A percentile compares a stretch with the other conserved stretches of the same genome.
phyloP scores from a whole-genome alignment of 352 stramenopile species.

The Thalassiosira hispida region DNA sequence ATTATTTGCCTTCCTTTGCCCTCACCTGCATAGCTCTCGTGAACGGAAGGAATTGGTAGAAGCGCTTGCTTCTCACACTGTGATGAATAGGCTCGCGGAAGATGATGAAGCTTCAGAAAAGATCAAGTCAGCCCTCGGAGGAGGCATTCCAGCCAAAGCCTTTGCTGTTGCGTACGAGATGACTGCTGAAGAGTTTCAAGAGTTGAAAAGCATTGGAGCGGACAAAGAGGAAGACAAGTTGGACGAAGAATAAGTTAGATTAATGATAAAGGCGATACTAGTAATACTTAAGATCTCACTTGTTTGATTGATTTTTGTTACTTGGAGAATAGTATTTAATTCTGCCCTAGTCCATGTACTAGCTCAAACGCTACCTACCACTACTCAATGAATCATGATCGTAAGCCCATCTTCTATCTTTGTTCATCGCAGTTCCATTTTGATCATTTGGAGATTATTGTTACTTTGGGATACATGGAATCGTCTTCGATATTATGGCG shows the following conservation, averaged over 20 bases:
- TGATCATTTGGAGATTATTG: no score
- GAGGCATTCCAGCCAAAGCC: slow-evolving; percentile 63
- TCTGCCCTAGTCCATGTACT: no score
- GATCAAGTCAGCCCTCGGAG: slow-evolving; percentile 53
- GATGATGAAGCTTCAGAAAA: slow-evolving; percentile 43
- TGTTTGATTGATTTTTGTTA: no score
- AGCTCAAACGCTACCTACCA: no score
- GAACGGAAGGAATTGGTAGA: slow-evolving; percentile 70
- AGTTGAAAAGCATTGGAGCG: slow-evolving; percentile 29
- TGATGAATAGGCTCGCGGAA: slow-evolving; percentile 46
- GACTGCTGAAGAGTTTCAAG: slow-evolving; percentile 38
- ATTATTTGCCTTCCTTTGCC: slow-evolving; percentile 82
- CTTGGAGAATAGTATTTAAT: no score
- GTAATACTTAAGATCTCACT: background rate
- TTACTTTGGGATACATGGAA: no score
- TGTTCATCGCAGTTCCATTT: no score
- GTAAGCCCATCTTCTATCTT: no score
- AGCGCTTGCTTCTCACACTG: slow-evolving; percentile 50
- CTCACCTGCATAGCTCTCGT: slow-evolving; percentile 76
- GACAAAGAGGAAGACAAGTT: slow-evolving; percentile 1
- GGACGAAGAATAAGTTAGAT: slow-evolving; percentile 1
- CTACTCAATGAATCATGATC: no score
- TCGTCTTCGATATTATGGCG: no score
- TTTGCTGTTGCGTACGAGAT: slow-evolving; percentile 37
- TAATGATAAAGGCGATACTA: background rate